Evolutionary conservation across 2,329 filamentous ascomycete genomes (phyloP), one percentile per base, ranked within the genome.

Genomic region (Penicillium brasilianum): DNA sequence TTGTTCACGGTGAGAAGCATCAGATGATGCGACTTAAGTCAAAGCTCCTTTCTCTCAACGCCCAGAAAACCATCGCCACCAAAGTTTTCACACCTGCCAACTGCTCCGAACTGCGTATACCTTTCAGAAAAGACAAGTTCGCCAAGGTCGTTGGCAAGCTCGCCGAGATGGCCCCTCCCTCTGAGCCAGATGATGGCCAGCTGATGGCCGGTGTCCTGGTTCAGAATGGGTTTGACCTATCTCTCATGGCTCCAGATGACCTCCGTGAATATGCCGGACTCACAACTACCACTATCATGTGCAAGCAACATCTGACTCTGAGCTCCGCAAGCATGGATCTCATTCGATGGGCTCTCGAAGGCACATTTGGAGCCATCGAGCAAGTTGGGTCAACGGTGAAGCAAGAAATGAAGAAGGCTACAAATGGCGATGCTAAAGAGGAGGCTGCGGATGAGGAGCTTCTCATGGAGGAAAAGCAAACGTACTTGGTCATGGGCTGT

Each of bases 21-120:
- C 97, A 98, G 74, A 98, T 98, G 93, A 97, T 95, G 85, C 89
- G 95, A 57, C 82, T 99, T 30, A 97, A 97, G 76, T 97, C 93
- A 3, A 96, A 97, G 74, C 84, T 99, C 1, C 86, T 98, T 4
- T 94, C 92, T n/a, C 85, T 97, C 39, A 97, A 97, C 72, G 88
- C 90, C 30, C 88, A 88, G 66, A 94, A 94, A 73, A 83, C 87
- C 1, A 82, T 87, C 44, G 95, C 96, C 68, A 89, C 92, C 67
- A 97, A 98, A 75, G 92, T 99, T 11, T 98, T 88, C 80, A 96
- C 91, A 25, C 95, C 95, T 0, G 89, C 91, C 56, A 99, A 99
- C 75, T 97, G 93, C 76, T 94, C 98, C 72, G 93, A 97, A 76
- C 85, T 99, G 25, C 88, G 91, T 50, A 97, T 99, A 60, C 93